Percentiles rank a stretch among this genome's conserved stretches.
These are phyloP conservation scores for Alternaria sp. DNA, from an alignment of 2,329 filamentous ascomycete genomes.

Conservation along the genomic window DNA sequence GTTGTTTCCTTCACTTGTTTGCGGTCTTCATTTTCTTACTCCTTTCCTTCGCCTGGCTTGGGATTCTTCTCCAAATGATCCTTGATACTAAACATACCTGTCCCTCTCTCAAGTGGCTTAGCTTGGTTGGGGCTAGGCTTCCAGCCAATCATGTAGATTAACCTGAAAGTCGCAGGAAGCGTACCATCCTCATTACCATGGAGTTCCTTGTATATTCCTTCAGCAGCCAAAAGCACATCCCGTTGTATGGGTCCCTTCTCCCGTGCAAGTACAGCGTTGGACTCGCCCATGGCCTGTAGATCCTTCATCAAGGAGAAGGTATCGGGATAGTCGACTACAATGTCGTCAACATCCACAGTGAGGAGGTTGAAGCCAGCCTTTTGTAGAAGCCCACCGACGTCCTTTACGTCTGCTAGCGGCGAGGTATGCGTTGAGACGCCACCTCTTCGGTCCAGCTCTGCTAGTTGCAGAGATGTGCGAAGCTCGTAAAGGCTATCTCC, in stretches of 20 bases:
- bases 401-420: conserved; percentile 88
- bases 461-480: conserved; percentile 89
- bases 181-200: conserved; percentile 76
- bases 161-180: conserved; percentile 85
- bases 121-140: conserved; percentile 82
- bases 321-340: conserved; percentile 92
- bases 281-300: conserved; percentile 95
- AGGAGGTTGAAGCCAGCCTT: conserved; percentile 93
- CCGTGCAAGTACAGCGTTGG: conserved; percentile 84
- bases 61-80: conserved; percentile 70
- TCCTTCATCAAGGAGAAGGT: conserved; percentile 92
- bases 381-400: conserved; percentile 86
- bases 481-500: conserved; percentile 94
- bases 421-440: conserved; percentile 91
- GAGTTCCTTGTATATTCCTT: conserved; percentile 86
- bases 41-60: conserved; percentile 34
- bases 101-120: conserved; percentile 82
- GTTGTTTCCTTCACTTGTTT: too few species aligned
- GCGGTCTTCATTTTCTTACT: conserved; percentile 7
- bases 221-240: conserved; percentile 85
- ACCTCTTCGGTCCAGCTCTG: conserved; percentile 88
- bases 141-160: conserved; percentile 99
- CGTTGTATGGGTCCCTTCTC: conserved; percentile 78
- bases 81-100: conserved; percentile 86
- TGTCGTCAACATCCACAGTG: conserved; percentile 96